Percentiles rank a stretch among this genome's conserved stretches.
These are phyloP conservation scores for Phaseolus coccineus DNA, from an alignment of 331 rosid species.

Conservation along the genomic window DNA sequence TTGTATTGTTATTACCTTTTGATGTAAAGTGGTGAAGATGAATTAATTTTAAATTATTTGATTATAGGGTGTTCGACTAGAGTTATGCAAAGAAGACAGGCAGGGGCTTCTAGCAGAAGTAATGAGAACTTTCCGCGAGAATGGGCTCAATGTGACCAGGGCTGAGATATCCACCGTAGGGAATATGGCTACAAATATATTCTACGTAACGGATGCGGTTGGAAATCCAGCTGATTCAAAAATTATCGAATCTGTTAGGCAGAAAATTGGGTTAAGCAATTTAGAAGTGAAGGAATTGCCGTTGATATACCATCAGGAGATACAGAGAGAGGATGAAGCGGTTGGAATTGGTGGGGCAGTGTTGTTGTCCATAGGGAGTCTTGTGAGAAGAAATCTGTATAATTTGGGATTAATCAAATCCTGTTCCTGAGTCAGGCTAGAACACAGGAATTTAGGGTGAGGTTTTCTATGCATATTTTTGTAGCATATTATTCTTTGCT, in stretches of 20 bases:
- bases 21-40: not conserved
- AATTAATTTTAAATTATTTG: conserved; percentile 32
- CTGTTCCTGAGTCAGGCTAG: conserved; percentile 59
- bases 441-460: conserved; percentile 34
- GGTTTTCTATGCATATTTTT: conserved; percentile 35
- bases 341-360: conserved; percentile 93
- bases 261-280: conserved; percentile 68
- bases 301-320: conserved; percentile 50
- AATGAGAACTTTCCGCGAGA: conserved; percentile 89
- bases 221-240: conserved; percentile 71
- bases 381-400: conserved; percentile 84
- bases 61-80: conserved; percentile 80
- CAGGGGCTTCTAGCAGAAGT: conserved; percentile 83
- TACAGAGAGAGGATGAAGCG: conserved; percentile 63
- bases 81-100: conserved; percentile 66
- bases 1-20: not conserved
- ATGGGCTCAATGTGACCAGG: conserved; percentile 84
- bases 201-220: conserved; percentile 80
- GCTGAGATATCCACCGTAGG: conserved; percentile 78
- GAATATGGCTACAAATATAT: conserved; percentile 65
- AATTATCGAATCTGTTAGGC: conserved; percentile 73
- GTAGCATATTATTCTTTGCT: conserved; percentile 70
- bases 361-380: conserved; percentile 83
- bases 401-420: conserved; percentile 88
- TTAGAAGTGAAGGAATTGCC: conserved; percentile 85